A percentile compares a stretch with the other conserved stretches of the same genome.
Conservation (phyloP, 305 asterid genomes). For the Fraxinus angustifolia region DNA sequence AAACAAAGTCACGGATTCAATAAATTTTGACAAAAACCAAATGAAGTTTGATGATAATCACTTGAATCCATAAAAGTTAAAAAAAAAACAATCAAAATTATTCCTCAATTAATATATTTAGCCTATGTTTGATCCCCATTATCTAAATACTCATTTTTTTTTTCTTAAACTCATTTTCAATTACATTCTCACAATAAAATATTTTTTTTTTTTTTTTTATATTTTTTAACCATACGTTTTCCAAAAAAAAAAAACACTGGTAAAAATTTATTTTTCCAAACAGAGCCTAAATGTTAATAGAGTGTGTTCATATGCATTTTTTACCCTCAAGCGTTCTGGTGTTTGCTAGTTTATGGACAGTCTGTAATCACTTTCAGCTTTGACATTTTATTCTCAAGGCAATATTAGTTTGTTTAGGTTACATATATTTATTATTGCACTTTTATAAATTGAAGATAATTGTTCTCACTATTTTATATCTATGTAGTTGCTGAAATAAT, state of each 20-base stretch:
- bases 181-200: too few species aligned
- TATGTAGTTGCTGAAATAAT: constrained; percentile 7
- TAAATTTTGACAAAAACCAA: neutral
- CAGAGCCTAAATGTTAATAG: neutral
- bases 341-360: constrained; percentile 1
- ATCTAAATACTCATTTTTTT: too few species aligned
- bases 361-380: neutral
- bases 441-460: constrained; percentile 12
- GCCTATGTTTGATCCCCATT: too few species aligned
- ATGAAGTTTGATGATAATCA: neutral
- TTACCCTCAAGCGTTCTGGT: neutral
- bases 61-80: neutral
- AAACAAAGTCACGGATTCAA: neutral
- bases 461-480: neutral
- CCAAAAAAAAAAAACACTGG: neutral
- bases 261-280: neutral
- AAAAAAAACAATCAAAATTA: too few species aligned
- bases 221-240: too few species aligned
- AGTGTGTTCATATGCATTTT: neutral
- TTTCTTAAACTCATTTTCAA: too few species aligned
- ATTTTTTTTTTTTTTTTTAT: too few species aligned
- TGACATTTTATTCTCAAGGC: constrained; percentile 6
- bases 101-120: neutral
- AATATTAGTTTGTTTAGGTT: constrained; percentile 7
- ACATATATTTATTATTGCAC: neutral